Evolutionary conservation across 2,329 filamentous ascomycete genomes (phyloP), one percentile per base, ranked within the genome.

Genomic region (Arthrocladium fulminans): DNA sequence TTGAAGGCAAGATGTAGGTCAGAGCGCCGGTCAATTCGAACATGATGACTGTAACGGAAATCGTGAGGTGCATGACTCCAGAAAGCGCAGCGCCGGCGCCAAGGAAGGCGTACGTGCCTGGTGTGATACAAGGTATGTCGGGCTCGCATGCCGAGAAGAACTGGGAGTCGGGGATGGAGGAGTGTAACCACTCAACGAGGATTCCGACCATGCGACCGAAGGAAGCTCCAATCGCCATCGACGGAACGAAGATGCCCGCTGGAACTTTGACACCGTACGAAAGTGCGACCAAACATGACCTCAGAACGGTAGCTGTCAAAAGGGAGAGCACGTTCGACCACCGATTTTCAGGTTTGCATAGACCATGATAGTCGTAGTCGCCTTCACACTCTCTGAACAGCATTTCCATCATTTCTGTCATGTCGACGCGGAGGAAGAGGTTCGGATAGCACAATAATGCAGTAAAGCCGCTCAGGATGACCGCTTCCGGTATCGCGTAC

Each of bases 321-420:
- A 98, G 72, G 0, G 88, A 90, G 13, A 85, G 60, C 5, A 96
- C 79, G 69, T 94, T 94, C 47, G 74, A 73, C 73, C 83, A 83
- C 20, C 88, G 80, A 58, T 86, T 83, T 45, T 85, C 73, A 3
- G 75, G 63, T 50, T 96, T 86, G 74, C 92, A 98, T 13, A 98
- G 78, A 4, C 86, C 86, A 54, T 94, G 80, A 58, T 95, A 96
- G 61, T 90, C 87, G 63, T 94, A 85, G 17, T 76, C 83, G 3
- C 85, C 88, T 61, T 94, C 87, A 59, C 92, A 98, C 63, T 98
- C 92, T 12, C 86, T 76, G 65, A 98, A 98, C 9, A 98, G 71
- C 54, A 96, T 94, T 64, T 97, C 89, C 92, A 98, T 97, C 71
- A 88, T 95, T 70, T 97, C 90, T 0, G 92, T 96, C 92, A 98